Evolutionary conservation across 2,329 filamentous ascomycete genomes (phyloP), one percentile per base, ranked within the genome.

Genomic region (Botrytis squamosa): DNA sequence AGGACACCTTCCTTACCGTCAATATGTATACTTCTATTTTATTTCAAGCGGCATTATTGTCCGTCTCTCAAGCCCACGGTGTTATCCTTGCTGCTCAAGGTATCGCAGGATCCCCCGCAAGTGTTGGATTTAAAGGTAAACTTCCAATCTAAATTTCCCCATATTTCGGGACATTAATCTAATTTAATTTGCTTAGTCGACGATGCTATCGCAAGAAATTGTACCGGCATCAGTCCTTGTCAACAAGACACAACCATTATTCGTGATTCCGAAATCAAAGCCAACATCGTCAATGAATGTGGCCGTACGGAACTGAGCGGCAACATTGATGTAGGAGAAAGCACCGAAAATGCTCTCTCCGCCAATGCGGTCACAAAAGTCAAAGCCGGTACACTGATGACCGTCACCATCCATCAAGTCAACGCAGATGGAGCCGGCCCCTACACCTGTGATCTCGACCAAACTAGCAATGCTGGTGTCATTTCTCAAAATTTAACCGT

Each of bases 221-320:
- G 89, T 81, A 90, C 88, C 25, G 83, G 84, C 72, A 89, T 90
- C 83, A 89, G 85, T 80, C 90, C 90, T 36, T 92, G 90, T 84
- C 89, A 92, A 79, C 87, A 89, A 76, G 90, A 92, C 74, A 84
- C 88, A 18, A 90, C 88, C 71, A 85, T 91, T 78, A 91, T 92
- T 81, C 85, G 86, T 70, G 87, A 89, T 74, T 85, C 85, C 25
- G 85, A 89, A 82, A 86, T 88, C 77, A 75, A 77, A 10, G 81
- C 83, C 71, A 88, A 88, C 77, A 80, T 86, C 12, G 88, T 88
- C 67, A 89, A 88, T 77, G 84, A 87, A 74, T 92, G 90, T 79
- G 90, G 90, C 63, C 86, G 89, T 75, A 92, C 89, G 14, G 84
- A 90, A 80, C 80, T 88, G 66, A 78, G 83, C 71, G 90, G 90